Evolutionary conservation across 164 flowering plant species (phyloP).

Genomic region (Magnolia changhungtana): DNA sequence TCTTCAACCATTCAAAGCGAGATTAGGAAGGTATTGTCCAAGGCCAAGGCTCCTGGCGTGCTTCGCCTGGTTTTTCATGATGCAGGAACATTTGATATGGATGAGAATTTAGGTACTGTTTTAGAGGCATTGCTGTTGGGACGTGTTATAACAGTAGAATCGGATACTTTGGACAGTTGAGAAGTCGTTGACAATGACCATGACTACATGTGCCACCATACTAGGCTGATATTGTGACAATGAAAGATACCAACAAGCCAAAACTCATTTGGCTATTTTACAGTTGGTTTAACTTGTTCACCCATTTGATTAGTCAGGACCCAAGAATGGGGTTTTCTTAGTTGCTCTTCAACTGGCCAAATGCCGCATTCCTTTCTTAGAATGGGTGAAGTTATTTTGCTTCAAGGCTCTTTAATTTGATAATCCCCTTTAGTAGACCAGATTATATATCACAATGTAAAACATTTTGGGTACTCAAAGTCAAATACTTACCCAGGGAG

Average conservation of each 20-base stretch:
- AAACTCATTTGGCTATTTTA: not conserved
- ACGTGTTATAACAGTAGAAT: not conserved
- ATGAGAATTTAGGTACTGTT: constrained; percentile 62
- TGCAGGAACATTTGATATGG: constrained; percentile 81
- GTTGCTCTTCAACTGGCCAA: not conserved
- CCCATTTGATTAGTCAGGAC: not conserved
- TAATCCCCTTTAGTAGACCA: not conserved
- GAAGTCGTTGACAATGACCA: not conserved
- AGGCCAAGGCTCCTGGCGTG: constrained; percentile 80
- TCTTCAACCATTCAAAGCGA: constrained; percentile 42
- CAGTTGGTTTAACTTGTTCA: not conserved
- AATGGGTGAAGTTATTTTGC: not conserved
- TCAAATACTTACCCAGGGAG: too few relatives aligned
- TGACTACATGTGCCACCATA: not conserved
- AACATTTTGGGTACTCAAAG: too few relatives aligned
- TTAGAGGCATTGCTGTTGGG: not conserved
- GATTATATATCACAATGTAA: too few relatives aligned
- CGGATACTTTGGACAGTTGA: not conserved
- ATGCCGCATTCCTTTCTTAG: not conserved
- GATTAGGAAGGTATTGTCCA: constrained; percentile 61
- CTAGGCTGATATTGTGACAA: not conserved
- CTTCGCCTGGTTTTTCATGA: constrained; percentile 95
- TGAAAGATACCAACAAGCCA: not conserved
- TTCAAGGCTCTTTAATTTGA: not conserved
- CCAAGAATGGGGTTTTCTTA: not conserved